Evolutionary conservation across 2,329 filamentous ascomycete species (phyloP).

Genomic region (Aspergillus tubingensis): DNA sequence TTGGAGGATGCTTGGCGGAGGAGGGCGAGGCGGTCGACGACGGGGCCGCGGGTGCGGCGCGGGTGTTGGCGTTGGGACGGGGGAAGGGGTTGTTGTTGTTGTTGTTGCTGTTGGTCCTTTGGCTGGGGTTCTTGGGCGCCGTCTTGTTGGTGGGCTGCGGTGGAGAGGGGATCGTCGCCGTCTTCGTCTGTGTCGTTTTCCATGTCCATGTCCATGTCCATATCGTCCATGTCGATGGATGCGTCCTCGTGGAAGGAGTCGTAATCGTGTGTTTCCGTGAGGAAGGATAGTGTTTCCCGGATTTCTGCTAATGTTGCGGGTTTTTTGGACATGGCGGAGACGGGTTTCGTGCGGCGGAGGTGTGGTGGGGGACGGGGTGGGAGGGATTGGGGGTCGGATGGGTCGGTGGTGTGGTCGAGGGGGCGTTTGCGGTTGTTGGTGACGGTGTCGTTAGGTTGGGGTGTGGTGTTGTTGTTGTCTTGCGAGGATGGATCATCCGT

Average conservation of each 20-base stretch:
- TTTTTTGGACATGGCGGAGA: slow-evolving; percentile 59
- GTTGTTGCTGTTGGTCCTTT: slow-evolving; percentile 13
- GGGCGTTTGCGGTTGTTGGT: slow-evolving; percentile 44
- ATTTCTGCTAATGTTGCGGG: slow-evolving; percentile 78
- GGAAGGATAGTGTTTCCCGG: slow-evolving; percentile 76
- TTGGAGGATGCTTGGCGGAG: slow-evolving; percentile 49
- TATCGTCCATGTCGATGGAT: slow-evolving; percentile 49
- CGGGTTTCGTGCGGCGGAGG: slow-evolving; percentile 59
- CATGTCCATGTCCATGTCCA: slow-evolving; percentile 48
- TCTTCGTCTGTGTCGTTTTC: slow-evolving; percentile 42
- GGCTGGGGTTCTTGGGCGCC: slow-evolving; percentile 7
- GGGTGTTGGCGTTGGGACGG: slow-evolving; percentile 37
- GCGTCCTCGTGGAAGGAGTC: slow-evolving; percentile 58
- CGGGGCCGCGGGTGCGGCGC: slow-evolving; percentile 42
- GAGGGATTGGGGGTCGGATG: slow-evolving; percentile 42
- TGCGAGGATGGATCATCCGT: slow-evolving; percentile 31
- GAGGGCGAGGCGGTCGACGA: slow-evolving; percentile 49
- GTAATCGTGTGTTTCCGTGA: slow-evolving; percentile 69
- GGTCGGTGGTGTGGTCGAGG: slow-evolving; percentile 35
- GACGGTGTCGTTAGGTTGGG: slow-evolving; percentile 23
- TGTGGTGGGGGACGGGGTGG: slow-evolving; percentile 56
- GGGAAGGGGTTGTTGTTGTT: slow-evolving; percentile 29
- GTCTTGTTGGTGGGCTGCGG: neutral
- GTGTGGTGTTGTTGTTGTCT: slow-evolving; percentile 14
- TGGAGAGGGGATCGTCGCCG: neutral